Evolutionary conservation across 2,329 filamentous ascomycete species (phyloP).

Genomic region (Stemphylium lycopersici): DNA sequence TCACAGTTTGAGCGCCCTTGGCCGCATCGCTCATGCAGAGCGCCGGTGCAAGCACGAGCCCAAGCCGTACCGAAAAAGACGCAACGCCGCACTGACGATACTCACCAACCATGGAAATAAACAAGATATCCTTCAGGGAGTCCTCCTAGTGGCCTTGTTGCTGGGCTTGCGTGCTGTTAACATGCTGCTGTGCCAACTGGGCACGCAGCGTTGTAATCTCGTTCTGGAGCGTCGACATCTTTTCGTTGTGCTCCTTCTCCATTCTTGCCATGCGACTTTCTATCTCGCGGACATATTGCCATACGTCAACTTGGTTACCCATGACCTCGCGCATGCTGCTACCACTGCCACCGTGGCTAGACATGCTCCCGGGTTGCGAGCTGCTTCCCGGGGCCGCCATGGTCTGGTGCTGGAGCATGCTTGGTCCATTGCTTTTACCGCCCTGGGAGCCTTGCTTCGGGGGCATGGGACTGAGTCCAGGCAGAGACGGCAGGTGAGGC

Average conservation of each 20-base stretch:
- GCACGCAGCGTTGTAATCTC: conserved; percentile 51
- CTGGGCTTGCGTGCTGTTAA: conserved; percentile 31
- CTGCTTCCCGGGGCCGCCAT: conserved; percentile 45
- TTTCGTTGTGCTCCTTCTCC: conserved; percentile 56
- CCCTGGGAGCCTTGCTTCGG: conserved; percentile 40
- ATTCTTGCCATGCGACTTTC: conserved; percentile 60
- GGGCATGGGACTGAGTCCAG: conserved; percentile 49
- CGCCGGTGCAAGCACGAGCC: neutral
- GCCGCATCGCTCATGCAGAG: neutral
- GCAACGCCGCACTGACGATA: neutral
- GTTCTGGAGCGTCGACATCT: conserved; percentile 52
- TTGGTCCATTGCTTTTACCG: conserved; percentile 41
- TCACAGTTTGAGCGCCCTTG: neutral
- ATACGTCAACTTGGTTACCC: conserved; percentile 63
- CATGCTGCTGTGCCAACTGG: conserved; percentile 46
- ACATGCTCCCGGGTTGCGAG: conserved; percentile 59
- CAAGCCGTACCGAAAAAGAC: neutral
- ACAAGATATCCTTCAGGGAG: neutral
- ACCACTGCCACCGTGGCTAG: conserved; percentile 62
- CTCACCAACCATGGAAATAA: conserved; percentile 4
- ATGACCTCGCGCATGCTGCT: conserved; percentile 73
- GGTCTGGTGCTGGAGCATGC: conserved; percentile 52
- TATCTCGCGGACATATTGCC: conserved; percentile 73
- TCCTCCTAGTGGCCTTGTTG: conserved; percentile 19
- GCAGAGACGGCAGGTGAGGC: conserved; percentile 52